Conservation (phyloP, 2,329 filamentous ascomycete genomes). For the Tolypocladium album region DNA sequence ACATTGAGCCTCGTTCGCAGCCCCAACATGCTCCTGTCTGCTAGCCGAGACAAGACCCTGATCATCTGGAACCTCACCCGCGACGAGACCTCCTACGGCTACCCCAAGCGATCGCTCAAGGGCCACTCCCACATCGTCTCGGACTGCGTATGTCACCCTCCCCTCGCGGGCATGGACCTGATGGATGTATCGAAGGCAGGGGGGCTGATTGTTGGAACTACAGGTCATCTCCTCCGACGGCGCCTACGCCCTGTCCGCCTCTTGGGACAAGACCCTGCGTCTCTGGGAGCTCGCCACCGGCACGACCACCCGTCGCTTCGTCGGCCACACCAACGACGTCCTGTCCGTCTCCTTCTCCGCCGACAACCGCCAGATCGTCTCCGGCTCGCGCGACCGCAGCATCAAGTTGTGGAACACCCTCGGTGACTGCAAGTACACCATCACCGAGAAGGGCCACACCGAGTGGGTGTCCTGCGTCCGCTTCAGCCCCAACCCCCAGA, state of each 20-base stretch:
- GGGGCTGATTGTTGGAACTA: constrained; percentile 12
- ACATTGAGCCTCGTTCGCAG: constrained; percentile 27
- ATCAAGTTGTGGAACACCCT: constrained; percentile 99
- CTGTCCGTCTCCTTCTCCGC: constrained; percentile 99
- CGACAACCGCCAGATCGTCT: constrained; percentile 99
- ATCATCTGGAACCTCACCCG: constrained; percentile 99
- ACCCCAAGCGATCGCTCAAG: constrained; percentile 97
- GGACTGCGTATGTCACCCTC: constrained; percentile 79
- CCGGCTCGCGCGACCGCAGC: constrained; percentile 92
- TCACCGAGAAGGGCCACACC: constrained; percentile 99
- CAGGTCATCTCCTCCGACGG: constrained; percentile 99
- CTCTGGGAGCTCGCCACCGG: constrained; percentile 98
- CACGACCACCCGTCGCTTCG: constrained; percentile 94
- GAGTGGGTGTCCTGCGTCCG: constrained; percentile 99
- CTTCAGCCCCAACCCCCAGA: constrained; percentile 99
- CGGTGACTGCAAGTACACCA: constrained; percentile 99
- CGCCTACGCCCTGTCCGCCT: constrained; percentile 96
- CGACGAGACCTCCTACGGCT: constrained; percentile 95
- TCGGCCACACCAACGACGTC: constrained; percentile 98
- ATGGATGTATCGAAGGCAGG: constrained; percentile 2
- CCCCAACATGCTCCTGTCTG: constrained; percentile 99
- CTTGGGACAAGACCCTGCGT: constrained; percentile 99
- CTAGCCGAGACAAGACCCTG: constrained; percentile 93
- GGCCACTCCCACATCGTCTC: constrained; percentile 99
- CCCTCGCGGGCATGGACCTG: background rate